Percentiles rank a stretch among this genome's conserved stretches.
These are phyloP conservation scores for Terana coerulea DNA, from an alignment of 768 basidiomycete species.

Conservation along the genomic window DNA sequence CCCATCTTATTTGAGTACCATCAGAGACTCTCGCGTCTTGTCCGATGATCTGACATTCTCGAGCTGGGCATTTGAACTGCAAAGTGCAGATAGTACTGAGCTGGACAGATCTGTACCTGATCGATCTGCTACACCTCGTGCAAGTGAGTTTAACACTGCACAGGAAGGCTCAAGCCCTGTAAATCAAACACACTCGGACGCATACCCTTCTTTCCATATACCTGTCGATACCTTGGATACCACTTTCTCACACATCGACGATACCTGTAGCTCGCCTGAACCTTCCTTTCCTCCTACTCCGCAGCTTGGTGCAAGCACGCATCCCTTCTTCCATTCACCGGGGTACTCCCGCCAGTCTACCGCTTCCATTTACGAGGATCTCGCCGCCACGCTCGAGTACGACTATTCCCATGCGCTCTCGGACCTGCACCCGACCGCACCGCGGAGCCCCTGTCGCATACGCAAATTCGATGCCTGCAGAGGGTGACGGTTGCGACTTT, in stretches of 20 bases:
- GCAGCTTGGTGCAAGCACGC: neutral
- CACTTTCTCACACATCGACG: neutral
- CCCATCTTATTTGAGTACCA: neutral
- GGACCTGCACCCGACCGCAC: constrained; percentile 12
- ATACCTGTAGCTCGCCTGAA: constrained; percentile 10
- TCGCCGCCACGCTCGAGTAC: constrained; percentile 19
- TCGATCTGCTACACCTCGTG: neutral
- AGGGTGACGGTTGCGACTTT: constrained; percentile 19
- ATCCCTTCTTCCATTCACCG: neutral
- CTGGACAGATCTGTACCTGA: neutral
- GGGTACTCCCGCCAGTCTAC: neutral
- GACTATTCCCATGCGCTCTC: constrained; percentile 21
- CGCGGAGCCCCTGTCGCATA: no score
- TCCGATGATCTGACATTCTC: neutral
- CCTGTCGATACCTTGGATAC: constrained; percentile 2
- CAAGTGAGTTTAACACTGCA: neutral
- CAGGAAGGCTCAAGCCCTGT: neutral
- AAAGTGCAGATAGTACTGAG: neutral
- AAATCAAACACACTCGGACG: neutral
- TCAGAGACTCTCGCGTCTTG: neutral
- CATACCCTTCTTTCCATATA: neutral
- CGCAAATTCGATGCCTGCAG: neutral
- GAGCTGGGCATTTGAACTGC: neutral
- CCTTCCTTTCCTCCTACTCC: constrained; percentile 6
- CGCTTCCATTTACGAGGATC: constrained; percentile 3